phyloP scores from a whole-genome alignment of 2,329 filamentous ascomycete genomes.

The Diaporthe destruens region DNA sequence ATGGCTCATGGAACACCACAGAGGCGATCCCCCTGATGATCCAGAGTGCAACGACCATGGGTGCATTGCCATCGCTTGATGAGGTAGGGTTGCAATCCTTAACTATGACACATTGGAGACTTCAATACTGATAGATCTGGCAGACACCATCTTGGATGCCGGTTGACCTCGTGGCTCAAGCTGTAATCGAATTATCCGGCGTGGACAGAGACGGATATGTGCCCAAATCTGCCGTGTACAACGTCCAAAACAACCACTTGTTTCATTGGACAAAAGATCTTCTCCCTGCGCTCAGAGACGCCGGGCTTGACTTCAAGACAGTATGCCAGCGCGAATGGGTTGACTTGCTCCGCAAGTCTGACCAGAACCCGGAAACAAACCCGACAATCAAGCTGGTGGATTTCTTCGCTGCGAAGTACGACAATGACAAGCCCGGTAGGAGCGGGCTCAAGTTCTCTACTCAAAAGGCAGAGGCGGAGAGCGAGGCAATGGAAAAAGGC shows the following conservation, averaged over 20 bases:
- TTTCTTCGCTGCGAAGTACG: slow-evolving; percentile 66
- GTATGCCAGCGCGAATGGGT: slow-evolving; percentile 61
- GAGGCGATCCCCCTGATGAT: slow-evolving; percentile 65
- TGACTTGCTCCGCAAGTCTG: slow-evolving; percentile 56
- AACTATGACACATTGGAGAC: no score
- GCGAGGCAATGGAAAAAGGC: slow-evolving; percentile 50
- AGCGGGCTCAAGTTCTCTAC: slow-evolving; percentile 56
- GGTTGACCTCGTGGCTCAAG: slow-evolving; percentile 50
- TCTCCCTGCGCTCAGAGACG: slow-evolving; percentile 61
- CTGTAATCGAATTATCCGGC: slow-evolving; percentile 43
- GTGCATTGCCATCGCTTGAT: slow-evolving; percentile 59
- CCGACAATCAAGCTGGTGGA: slow-evolving; percentile 65
- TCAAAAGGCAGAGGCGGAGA: slow-evolving; percentile 49
- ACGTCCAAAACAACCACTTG: slow-evolving; percentile 63
- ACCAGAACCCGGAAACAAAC: slow-evolving; percentile 62
- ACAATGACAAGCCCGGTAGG: slow-evolving; percentile 55
- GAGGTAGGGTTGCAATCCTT: slow-evolving; percentile 47
- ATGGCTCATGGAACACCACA: slow-evolving; percentile 62
- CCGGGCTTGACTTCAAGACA: slow-evolving; percentile 59
- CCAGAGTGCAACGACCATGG: slow-evolving; percentile 58
- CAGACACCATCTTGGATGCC: slow-evolving; percentile 55
- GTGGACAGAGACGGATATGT: slow-evolving; percentile 31
- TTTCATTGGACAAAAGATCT: slow-evolving; percentile 66
- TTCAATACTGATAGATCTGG: neutral
- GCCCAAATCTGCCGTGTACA: slow-evolving; percentile 55